Evolutionary conservation across 2,329 filamentous ascomycete genomes (phyloP), one percentile per base, ranked within the genome.

Genomic region (Emmonsiellopsis sp.): DNA sequence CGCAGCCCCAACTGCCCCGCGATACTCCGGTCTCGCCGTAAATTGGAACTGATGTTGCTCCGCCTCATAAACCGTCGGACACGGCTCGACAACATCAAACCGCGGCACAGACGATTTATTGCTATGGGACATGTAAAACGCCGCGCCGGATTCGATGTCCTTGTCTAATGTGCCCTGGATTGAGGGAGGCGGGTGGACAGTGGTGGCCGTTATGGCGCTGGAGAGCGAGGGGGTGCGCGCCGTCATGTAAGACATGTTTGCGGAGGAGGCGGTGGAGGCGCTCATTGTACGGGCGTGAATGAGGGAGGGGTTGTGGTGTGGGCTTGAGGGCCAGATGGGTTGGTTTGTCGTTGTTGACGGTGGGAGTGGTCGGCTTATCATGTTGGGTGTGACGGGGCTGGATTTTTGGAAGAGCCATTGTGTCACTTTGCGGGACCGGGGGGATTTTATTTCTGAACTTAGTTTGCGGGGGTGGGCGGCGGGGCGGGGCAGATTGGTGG

Each of bases 221-320:
- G 67, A 65, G 14, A 68, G 53, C 1, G 67, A 69, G 7, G 58
- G 55, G 31, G 63, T 68, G 11, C 56, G 53, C 2, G 55, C 59
- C 2, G 58, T 62, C 32, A 61, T 57, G 47, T 60, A 63, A 11
- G 57, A 62, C n/a, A 61, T 58, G 13, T 61, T 61, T 1, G 66
- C 64, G 21, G 61, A 68, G 21, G 60, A 60, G 42, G 68, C 43
- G 2, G 69, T 71, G 6, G 68, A 68, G 13, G 65, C 66, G 51
- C 69, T 71, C 13, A 69, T 47, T 1, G 65, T 70, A 31, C 66
- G 68, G 21, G 60, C 55, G 49, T 61, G 52, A 27, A 36, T 36
- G 32, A 42, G 31, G 14, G 49, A 39, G 5, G 43, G 49, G 49
- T 36, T 55, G 31, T 42, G 42, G 27, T 49, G 49, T 27, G 47